These are phyloP conservation scores for Paraurostyla sp. DNA, from an alignment of 73 alveolate species.

Conservation along the genomic window DNA sequence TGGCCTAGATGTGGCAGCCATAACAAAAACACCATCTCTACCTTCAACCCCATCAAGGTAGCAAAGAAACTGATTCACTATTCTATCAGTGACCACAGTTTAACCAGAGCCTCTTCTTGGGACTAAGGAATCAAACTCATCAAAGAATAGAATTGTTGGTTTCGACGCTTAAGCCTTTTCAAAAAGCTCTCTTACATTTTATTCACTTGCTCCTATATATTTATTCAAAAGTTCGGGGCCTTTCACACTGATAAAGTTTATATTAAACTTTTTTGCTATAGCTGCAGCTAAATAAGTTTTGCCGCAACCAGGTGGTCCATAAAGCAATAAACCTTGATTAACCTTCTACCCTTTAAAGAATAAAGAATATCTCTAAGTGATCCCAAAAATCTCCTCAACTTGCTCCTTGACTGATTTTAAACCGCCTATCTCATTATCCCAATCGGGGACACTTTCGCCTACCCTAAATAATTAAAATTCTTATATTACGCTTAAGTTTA, in stretches of 20 bases:
- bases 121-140: constrained; percentile 92
- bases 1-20: constrained; percentile 94
- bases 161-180: constrained; percentile 84
- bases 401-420: constrained; percentile 66
- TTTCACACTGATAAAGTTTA: constrained; percentile 87
- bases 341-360: constrained; percentile 75
- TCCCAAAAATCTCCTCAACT: constrained; percentile 80
- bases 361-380: constrained; percentile 68
- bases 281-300: constrained; percentile 88
- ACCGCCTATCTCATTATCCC: constrained; percentile 87
- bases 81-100: constrained; percentile 88
- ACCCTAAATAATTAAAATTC: background rate
- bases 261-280: constrained; percentile 83
- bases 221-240: constrained; percentile 93
- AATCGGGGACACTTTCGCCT: constrained; percentile 48
- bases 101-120: constrained; percentile 88
- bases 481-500: background rate
- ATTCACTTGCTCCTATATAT: constrained; percentile 93
- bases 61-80: constrained; percentile 85
- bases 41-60: constrained; percentile 92
- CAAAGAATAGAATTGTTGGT: constrained; percentile 91
- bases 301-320: constrained; percentile 96
- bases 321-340: constrained; percentile 82
- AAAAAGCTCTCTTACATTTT: constrained; percentile 88
- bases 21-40: constrained; percentile 81